phyloP scores from a whole-genome alignment of 345 rosid genomes.

The Bruguiera parviflora region DNA sequence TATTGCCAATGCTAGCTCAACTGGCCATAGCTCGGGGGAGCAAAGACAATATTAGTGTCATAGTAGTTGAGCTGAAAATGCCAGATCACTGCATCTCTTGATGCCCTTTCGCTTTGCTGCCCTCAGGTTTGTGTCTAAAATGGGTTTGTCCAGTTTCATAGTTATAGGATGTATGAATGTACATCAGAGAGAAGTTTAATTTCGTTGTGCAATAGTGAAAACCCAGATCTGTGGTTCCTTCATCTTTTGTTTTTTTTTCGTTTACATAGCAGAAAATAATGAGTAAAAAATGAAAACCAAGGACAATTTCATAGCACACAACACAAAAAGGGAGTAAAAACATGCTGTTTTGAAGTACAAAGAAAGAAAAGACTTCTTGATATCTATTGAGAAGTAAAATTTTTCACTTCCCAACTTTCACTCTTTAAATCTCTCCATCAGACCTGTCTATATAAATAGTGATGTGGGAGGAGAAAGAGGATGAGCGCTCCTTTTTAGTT shows the following conservation, averaged over 20 bases:
- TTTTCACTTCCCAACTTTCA: slow-evolving; percentile 34
- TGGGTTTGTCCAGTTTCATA: background rate
- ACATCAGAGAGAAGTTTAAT: background rate
- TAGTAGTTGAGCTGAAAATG: slow-evolving; percentile 30
- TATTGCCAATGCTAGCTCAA: slow-evolving; percentile 18
- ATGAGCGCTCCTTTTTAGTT: slow-evolving; percentile 67
- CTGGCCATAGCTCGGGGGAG: slow-evolving; percentile 42
- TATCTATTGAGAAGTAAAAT: slow-evolving; percentile 34
- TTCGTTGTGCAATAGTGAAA: too few species aligned
- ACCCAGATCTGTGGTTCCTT: too few species aligned
- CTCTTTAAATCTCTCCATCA: slow-evolving; percentile 31
- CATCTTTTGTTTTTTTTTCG: too few species aligned
- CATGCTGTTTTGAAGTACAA: slow-evolving; percentile 27
- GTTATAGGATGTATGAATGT: too few species aligned
- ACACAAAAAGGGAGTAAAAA: slow-evolving; percentile 17
- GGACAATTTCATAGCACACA: background rate
- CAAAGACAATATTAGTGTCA: slow-evolving; percentile 38
- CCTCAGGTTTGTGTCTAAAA: background rate
- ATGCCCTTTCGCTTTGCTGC: background rate
- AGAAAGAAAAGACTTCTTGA: slow-evolving; percentile 35
- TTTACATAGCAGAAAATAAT: too few species aligned
- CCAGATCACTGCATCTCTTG: background rate
- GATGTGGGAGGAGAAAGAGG: slow-evolving; percentile 81
- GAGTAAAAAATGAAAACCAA: too few species aligned
- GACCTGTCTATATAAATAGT: slow-evolving; percentile 25